Evolutionary conservation across 768 basidiomycete genomes (phyloP).

Genomic region (Phylloporus rhodoxanthus): DNA sequence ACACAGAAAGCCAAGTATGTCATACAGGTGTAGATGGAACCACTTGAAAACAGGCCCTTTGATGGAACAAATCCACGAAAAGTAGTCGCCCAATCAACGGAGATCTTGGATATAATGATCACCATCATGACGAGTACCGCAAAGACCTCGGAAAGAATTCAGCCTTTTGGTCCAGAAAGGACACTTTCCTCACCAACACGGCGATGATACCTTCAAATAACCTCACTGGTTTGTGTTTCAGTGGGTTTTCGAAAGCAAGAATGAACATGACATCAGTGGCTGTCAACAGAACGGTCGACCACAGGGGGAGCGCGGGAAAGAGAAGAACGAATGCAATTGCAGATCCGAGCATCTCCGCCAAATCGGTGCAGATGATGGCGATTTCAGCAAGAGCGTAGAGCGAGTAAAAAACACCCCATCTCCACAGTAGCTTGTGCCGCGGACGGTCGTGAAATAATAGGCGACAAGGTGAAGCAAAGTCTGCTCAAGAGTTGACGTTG

Average conservation of each 20-base stretch:
- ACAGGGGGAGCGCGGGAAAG: slow-evolving; percentile 62
- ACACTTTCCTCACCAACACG: slow-evolving; percentile 41
- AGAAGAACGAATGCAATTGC: slow-evolving; percentile 77
- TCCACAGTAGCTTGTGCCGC: slow-evolving; percentile 48
- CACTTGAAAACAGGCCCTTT: slow-evolving; percentile 48
- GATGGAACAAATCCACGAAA: slow-evolving; percentile 78
- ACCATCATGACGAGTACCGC: slow-evolving; percentile 75
- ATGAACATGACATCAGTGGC: slow-evolving; percentile 64
- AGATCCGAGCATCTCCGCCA: slow-evolving; percentile 76
- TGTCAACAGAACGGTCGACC: slow-evolving; percentile 67
- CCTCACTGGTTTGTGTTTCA: slow-evolving; percentile 59
- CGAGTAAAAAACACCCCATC: slow-evolving; percentile 60
- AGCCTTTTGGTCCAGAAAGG: neutral
- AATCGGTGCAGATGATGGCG: slow-evolving; percentile 71
- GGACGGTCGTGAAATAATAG: slow-evolving; percentile 60
- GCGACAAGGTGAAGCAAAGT: slow-evolving; percentile 60
- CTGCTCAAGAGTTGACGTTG: slow-evolving; percentile 29
- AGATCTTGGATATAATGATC: slow-evolving; percentile 65
- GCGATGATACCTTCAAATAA: slow-evolving; percentile 65
- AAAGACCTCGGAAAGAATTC: slow-evolving; percentile 40
- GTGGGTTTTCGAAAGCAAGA: slow-evolving; percentile 65
- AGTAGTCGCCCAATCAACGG: slow-evolving; percentile 65
- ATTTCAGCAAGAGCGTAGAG: slow-evolving; percentile 61
- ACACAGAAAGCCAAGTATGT: neutral
- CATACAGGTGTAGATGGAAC: slow-evolving; percentile 63